phyloP scores from a whole-genome alignment of 2,329 filamentous ascomycete genomes.

The Coniochaeta prunicola region DNA sequence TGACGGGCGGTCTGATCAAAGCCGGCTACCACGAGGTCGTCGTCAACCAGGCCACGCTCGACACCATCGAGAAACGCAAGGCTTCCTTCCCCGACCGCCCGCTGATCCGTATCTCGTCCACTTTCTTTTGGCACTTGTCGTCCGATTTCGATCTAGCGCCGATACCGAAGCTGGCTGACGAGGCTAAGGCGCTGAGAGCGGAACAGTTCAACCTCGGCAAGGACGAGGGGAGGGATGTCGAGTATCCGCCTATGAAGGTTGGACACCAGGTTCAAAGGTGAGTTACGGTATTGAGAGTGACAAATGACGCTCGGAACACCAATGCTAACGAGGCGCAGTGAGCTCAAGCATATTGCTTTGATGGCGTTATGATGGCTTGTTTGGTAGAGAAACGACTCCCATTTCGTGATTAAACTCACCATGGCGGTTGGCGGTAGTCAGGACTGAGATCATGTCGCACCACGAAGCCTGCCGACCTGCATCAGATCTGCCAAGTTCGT shows the following conservation, averaged over 20 bases:
- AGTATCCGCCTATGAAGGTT: constrained; percentile 49
- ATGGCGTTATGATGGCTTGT: not conserved
- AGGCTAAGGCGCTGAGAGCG: constrained; percentile 34
- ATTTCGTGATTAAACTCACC: too few relatives aligned
- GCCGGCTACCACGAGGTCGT: constrained; percentile 57
- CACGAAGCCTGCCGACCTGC: too few relatives aligned
- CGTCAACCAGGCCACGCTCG: constrained; percentile 44
- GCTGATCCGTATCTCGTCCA: constrained; percentile 50
- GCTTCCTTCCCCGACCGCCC: constrained; percentile 38
- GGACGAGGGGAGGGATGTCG: constrained; percentile 43
- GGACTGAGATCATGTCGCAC: too few relatives aligned
- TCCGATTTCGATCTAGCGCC: constrained; percentile 49
- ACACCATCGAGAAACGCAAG: constrained; percentile 35
- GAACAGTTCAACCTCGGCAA: constrained; percentile 40
- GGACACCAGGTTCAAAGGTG: constrained; percentile 51
- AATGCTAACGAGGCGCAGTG: not conserved
- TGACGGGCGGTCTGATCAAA: constrained; percentile 54
- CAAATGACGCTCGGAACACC: not conserved
- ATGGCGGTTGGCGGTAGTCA: too few relatives aligned
- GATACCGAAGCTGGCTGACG: constrained; percentile 37
- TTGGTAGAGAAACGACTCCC: too few relatives aligned
- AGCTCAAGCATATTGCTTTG: not conserved
- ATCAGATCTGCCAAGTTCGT: too few relatives aligned
- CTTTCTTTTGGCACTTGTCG: constrained; percentile 53
- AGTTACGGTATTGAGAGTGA: constrained; percentile 18